Conservation (phyloP, 805 yeast species). For the Sugiyamaella marilandica region DNA sequence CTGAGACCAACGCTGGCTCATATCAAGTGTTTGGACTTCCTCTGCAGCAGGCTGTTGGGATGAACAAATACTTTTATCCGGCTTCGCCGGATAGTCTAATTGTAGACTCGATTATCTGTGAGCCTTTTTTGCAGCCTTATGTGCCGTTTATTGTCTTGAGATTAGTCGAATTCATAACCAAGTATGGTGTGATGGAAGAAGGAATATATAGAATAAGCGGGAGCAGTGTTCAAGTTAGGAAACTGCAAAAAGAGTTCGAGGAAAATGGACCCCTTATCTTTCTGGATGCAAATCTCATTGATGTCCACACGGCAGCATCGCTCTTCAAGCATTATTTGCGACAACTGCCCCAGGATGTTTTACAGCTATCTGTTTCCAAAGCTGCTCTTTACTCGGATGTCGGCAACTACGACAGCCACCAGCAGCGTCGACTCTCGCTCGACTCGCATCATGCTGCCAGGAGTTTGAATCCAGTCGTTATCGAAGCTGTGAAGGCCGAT, state of each 20-base stretch:
- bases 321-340: constrained; percentile 29
- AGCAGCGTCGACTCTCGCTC: neutral
- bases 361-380: constrained; percentile 10
- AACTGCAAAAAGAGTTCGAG: constrained; percentile 19
- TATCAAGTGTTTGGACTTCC: constrained; percentile 21
- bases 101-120: constrained; percentile 9
- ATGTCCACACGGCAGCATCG: constrained; percentile 31
- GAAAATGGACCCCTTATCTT: constrained; percentile 18
- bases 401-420: neutral
- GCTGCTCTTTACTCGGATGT: neutral
- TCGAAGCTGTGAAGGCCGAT: constrained; percentile 18
- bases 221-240: constrained; percentile 21
- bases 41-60: constrained; percentile 16
- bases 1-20: neutral
- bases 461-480: neutral
- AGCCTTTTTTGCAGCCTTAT: constrained; percentile 9
- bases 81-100: neutral
- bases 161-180: constrained; percentile 19
- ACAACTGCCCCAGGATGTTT: constrained; percentile 26
- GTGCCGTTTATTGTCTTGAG: constrained; percentile 20
- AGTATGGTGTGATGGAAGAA: constrained; percentile 28
- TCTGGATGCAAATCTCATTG: constrained; percentile 22
- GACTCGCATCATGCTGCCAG: neutral
- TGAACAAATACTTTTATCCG: constrained; percentile 5
- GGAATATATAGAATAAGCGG: constrained; percentile 32